Evolutionary conservation across 2,329 filamentous ascomycete genomes (phyloP).

Genomic region (Achaetomium macrosporum): DNA sequence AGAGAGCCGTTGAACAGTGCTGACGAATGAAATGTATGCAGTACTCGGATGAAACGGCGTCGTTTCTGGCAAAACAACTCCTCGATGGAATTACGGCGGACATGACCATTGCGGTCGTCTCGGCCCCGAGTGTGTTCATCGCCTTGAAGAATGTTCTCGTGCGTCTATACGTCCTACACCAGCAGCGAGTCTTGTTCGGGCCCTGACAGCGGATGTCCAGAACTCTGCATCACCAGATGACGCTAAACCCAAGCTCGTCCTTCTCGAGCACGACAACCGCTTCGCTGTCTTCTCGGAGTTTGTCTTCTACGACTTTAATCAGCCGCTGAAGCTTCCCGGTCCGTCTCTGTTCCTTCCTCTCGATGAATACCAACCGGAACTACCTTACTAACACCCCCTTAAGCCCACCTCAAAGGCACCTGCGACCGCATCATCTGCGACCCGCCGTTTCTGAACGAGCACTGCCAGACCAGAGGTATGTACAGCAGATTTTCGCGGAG

Average conservation of each 20-base stretch:
- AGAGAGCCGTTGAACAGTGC: neutral
- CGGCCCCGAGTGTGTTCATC: constrained; percentile 71
- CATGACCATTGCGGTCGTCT: constrained; percentile 62
- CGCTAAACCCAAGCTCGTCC: constrained; percentile 51
- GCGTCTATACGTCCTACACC: neutral
- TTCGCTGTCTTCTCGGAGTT: constrained; percentile 72
- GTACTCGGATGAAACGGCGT: constrained; percentile 70
- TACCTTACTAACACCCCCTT: neutral
- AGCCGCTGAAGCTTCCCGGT: constrained; percentile 61
- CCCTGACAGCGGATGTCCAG: neutral
- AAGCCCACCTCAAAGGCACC: constrained; percentile 52
- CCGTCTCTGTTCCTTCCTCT: constrained; percentile 18
- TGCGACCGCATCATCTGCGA: constrained; percentile 69
- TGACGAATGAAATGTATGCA: constrained; percentile 26
- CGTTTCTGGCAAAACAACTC: constrained; percentile 56
- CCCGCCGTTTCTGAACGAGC: constrained; percentile 72
- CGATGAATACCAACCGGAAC: neutral
- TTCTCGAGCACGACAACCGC: constrained; percentile 69
- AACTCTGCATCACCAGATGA: constrained; percentile 23
- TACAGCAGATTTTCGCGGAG: constrained; percentile 7
- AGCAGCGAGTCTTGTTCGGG: neutral
- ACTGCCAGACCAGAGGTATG: constrained; percentile 72
- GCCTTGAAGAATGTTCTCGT: constrained; percentile 57
- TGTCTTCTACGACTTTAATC: constrained; percentile 65
- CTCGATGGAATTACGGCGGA: constrained; percentile 53